Conservation (phyloP, 1,139 yeast genomes). For the Wickerhamomyces sp. region DNA sequence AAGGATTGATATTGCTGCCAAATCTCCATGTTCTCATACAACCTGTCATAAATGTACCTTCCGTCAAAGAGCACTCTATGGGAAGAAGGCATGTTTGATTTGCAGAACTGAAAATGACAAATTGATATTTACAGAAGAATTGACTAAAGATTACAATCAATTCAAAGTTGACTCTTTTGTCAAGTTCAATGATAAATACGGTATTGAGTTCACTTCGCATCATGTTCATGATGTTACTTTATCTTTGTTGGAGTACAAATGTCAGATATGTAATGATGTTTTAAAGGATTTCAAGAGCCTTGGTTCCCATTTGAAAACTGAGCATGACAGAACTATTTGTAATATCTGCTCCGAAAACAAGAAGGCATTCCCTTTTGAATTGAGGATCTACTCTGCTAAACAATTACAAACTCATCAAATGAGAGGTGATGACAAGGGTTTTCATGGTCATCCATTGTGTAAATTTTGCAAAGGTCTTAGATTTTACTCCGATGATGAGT, state of each 20-base stretch:
- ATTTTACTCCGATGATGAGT: constrained; percentile 87
- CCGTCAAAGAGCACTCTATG: constrained; percentile 77
- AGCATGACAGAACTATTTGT: constrained; percentile 64
- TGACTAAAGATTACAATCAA: constrained; percentile 35
- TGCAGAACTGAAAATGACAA: constrained; percentile 69
- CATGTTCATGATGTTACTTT: constrained; percentile 40
- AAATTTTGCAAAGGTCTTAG: constrained; percentile 69
- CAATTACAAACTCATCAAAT: constrained; percentile 67
- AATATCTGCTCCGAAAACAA: constrained; percentile 70
- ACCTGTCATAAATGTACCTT: constrained; percentile 82
- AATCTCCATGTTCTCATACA: constrained; percentile 79
- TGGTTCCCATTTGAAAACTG: constrained; percentile 57
- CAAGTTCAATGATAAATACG: constrained; percentile 38
- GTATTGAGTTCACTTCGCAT: constrained; percentile 47
- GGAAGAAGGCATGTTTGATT: constrained; percentile 69
- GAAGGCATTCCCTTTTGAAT: constrained; percentile 71
- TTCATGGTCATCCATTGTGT: constrained; percentile 88
- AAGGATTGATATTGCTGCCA: constrained; percentile 52
- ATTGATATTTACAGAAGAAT: constrained; percentile 55
- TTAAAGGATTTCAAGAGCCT: constrained; percentile 50
- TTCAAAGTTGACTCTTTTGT: constrained; percentile 30
- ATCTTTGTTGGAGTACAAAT: constrained; percentile 48
- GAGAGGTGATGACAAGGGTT: constrained; percentile 66
- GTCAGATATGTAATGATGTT: constrained; percentile 43
- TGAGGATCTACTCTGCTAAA: constrained; percentile 54